A percentile compares a stretch with the other conserved stretches of the same genome.
phyloP scores from a whole-genome alignment of 495 filamentous ascomycete species.

The Cenococcum geophilum region DNA sequence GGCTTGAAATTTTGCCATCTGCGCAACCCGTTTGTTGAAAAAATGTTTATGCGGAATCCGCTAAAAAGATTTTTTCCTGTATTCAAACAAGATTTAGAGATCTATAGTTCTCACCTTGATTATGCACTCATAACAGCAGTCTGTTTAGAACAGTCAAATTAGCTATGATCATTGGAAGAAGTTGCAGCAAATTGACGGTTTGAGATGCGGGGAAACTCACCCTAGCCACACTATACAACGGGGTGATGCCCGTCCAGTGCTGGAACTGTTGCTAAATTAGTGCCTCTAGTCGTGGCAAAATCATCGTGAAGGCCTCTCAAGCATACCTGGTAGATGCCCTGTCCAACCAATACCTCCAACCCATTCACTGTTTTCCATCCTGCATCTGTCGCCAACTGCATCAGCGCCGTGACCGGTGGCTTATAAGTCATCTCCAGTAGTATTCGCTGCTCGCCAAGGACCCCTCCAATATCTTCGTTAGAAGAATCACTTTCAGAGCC shows the following conservation, averaged over 20 bases:
- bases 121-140: constrained; percentile 13
- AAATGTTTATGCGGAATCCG: no score
- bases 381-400: constrained; percentile 70
- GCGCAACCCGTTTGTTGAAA: no score
- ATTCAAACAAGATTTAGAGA: neutral
- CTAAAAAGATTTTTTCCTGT: neutral
- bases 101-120: neutral
- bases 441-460: constrained; percentile 43
- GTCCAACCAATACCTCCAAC: constrained; percentile 81
- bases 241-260: constrained; percentile 72
- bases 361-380: constrained; percentile 88
- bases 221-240: constrained; percentile 60
- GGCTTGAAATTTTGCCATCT: no score
- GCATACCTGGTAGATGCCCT: constrained; percentile 63
- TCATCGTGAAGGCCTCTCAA: constrained; percentile 24
- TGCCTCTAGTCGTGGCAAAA: constrained; percentile 27
- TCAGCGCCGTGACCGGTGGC: constrained; percentile 73
- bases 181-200: neutral
- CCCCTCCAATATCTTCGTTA: constrained; percentile 22
- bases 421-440: constrained; percentile 97
- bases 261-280: constrained; percentile 45
- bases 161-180: no score
- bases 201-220: constrained; percentile 23
- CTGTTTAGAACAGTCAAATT: constrained; percentile 4
- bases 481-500: constrained; percentile 33